Conservation (phyloP, 257 asterid genomes). For the Thymus quinquecostatus region DNA sequence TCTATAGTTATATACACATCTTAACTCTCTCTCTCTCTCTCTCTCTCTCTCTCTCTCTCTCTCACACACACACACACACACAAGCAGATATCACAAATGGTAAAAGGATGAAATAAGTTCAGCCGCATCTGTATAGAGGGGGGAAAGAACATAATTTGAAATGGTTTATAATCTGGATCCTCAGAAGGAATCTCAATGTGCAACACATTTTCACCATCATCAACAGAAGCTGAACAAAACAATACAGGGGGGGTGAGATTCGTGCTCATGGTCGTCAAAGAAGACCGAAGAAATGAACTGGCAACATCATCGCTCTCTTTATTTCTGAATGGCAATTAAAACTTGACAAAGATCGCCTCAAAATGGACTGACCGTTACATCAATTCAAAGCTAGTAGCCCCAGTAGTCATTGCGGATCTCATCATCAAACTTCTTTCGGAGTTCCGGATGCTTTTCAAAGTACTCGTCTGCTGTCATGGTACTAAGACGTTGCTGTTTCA, state of each 20-base stretch:
- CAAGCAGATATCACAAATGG: not conserved
- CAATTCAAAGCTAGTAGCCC: slow-evolving; percentile 47
- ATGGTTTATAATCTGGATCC: slow-evolving; percentile 1
- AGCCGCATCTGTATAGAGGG: not conserved
- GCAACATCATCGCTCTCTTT: slow-evolving; percentile 37
- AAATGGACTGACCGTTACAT: slow-evolving; percentile 16
- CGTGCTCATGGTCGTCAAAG: slow-evolving; percentile 26
- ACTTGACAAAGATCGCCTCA: slow-evolving; percentile 39
- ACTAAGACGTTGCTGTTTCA: slow-evolving; percentile 68
- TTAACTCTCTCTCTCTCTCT: not conserved
- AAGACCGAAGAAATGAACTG: slow-evolving; percentile 25
- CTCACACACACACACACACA: not conserved
- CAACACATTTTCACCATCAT: slow-evolving; percentile 16
- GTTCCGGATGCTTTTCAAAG: slow-evolving; percentile 90
- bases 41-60: not conserved
- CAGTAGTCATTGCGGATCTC: slow-evolving; percentile 66
- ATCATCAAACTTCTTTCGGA: slow-evolving; percentile 71
- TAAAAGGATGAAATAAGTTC: not conserved
- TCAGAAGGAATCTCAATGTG: not conserved
- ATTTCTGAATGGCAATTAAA: slow-evolving; percentile 50
- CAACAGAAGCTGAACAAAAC: slow-evolving; percentile 26
- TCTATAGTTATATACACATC: too few relatives aligned
- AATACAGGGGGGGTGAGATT: slow-evolving; percentile 22
- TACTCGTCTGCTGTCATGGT: slow-evolving; percentile 98
- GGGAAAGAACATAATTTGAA: not conserved